Evolutionary conservation across 2,329 filamentous ascomycete genomes (phyloP), one percentile per base, ranked within the genome.

Genomic region (Nemania sp.): DNA sequence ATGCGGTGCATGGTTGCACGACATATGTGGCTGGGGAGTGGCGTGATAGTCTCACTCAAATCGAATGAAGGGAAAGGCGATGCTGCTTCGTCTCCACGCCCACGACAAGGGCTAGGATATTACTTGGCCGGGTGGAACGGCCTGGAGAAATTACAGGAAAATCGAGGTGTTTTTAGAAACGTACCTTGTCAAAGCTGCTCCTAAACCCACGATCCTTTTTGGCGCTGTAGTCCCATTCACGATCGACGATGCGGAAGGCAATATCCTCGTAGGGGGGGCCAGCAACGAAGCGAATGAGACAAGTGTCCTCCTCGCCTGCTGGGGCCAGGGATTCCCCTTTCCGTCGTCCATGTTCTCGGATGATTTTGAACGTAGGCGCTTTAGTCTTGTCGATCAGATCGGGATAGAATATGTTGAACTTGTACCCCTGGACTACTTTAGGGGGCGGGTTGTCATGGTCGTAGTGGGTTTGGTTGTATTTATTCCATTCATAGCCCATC

Each of bases 401-500:
- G 0, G 95, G 95, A 73, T 99, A 99, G 78, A 99, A 99, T 53
- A 99, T 94, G 78, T 99, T 98, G 83, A 99, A 99, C 75, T 96
- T 97, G 82, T 99, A 99, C 58, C 95, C 95, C 75, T 99, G 95
- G 11, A 99, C 95, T 6, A 99, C 94, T 78, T 97, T 97, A 25
- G 95, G 95, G 1, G 95, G 95, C 2, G 95, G 95, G 71, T 98
- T 97, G 73, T 98, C 94, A 75, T 97, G 92, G 75, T 98, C 95
- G 78, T 99, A 99, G 77, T 99, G 95, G 12, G 95, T 99, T 78
- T 99, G 95, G 73, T 99, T 99, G 83, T 99, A 99, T 77, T 99
- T 99, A 81, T 99, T 99, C 95, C 95, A 99, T 76, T 99, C 95
- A 76, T 98, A 99, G 54, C 95, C 95, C 91, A 97, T 97, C 76